phyloP scores from a whole-genome alignment of 768 basidiomycete genomes.

The Serendipita sp. region DNA sequence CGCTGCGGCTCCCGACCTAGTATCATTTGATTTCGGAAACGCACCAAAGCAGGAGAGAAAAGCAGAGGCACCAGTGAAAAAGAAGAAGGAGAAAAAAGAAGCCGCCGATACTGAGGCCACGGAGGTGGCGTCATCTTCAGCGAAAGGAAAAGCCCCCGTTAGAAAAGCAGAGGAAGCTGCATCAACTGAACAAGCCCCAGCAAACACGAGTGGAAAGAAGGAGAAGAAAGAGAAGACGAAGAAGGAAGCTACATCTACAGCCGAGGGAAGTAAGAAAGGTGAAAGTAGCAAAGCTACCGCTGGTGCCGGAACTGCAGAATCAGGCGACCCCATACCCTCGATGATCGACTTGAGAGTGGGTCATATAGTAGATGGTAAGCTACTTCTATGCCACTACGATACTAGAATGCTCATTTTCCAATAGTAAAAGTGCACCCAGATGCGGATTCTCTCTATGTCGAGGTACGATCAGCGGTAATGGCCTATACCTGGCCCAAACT shows the following conservation, averaged over 20 bases:
- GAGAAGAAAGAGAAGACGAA: conserved; percentile 27
- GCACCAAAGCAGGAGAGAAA: conserved; percentile 64
- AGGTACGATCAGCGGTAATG: conserved; percentile 29
- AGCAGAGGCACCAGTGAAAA: conserved; percentile 50
- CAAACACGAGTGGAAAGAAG: conserved; percentile 15
- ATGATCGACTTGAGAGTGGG: conserved; percentile 97
- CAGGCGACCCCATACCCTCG: conserved; percentile 73
- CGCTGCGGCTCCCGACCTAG: conserved; percentile 31
- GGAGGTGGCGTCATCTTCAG: conserved; percentile 14
- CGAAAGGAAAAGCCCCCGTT: conserved; percentile 5
- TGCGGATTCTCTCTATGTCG: conserved; percentile 92
- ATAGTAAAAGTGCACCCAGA: conserved; percentile 91
- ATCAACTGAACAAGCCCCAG: background rate
- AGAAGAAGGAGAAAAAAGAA: conserved; percentile 48
- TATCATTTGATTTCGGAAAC: conserved; percentile 56
- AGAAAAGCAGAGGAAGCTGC: conserved; percentile 6
- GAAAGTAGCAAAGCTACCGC: conserved; percentile 13
- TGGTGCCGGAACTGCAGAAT: conserved; percentile 33
- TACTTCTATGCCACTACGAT: background rate
- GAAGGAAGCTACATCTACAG: conserved; percentile 26
- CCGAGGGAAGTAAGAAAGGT: conserved; percentile 19
- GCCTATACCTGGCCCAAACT: background rate
- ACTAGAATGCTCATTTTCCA: background rate
- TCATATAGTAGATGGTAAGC: conserved; percentile 73
- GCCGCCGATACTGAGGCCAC: conserved; percentile 16